These are phyloP conservation scores for Polygonum aviculare DNA, from an alignment of 148 eudicot genomes.

Conservation along the genomic window DNA sequence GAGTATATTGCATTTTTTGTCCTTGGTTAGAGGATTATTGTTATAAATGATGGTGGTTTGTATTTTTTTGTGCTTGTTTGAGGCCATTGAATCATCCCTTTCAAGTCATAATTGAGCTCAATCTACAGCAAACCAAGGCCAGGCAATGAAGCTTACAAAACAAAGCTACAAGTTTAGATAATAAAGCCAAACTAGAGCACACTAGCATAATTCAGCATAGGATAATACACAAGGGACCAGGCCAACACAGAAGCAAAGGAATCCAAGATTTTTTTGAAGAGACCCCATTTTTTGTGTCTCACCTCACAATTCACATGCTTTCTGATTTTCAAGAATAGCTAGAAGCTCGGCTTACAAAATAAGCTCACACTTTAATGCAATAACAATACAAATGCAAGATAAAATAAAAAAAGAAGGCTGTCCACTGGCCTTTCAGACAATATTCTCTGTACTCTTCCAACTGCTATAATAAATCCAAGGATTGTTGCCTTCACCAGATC, in stretches of 20 bases:
- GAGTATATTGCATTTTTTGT: too few species aligned
- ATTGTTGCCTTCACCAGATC: not conserved
- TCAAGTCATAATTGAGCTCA: too few species aligned
- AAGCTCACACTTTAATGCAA: not conserved
- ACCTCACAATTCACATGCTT: not conserved
- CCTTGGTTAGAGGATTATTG: too few species aligned
- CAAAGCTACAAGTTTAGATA: too few species aligned
- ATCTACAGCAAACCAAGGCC: too few species aligned
- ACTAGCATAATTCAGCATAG: too few species aligned
- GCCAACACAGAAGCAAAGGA: not conserved
- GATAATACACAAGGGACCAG: too few species aligned
- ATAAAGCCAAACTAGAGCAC: too few species aligned
- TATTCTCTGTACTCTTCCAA: not conserved
- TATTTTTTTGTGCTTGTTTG: too few species aligned
- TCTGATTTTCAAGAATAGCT: not conserved
- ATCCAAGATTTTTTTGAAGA: not conserved
- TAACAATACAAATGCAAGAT: not conserved
- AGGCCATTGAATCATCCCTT: too few species aligned
- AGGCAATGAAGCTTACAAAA: too few species aligned
- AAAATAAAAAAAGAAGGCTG: not conserved
- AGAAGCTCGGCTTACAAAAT: not conserved
- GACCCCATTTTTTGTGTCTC: not conserved
- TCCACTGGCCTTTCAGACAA: not conserved
- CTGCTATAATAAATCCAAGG: not conserved
- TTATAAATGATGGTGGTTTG: too few species aligned